Percentiles rank a stretch among this genome's conserved stretches.
Evolutionary conservation across 495 filamentous ascomycete genomes (phyloP).

Genomic region (Pseudotulostoma volvatum): DNA sequence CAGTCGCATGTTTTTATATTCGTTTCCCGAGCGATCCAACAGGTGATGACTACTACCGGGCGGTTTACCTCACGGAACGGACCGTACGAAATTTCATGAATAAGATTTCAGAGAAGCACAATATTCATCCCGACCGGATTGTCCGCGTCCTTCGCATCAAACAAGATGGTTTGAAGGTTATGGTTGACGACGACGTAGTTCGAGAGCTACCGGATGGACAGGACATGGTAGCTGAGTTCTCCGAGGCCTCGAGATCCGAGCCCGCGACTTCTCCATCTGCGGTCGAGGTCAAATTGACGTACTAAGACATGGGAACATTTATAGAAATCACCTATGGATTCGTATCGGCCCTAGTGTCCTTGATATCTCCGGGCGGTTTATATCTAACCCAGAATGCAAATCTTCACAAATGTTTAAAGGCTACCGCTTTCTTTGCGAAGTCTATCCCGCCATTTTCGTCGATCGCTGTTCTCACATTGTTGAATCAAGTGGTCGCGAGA

Average conservation of each 20-base stretch:
- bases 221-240: slow-evolving; percentile 61
- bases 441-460: no score
- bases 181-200: slow-evolving; percentile 83
- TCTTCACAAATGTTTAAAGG: no score
- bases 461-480: no score
- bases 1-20: slow-evolving; percentile 81
- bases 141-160: slow-evolving; percentile 54
- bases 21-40: slow-evolving; percentile 36
- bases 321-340: no score
- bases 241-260: slow-evolving; percentile 16
- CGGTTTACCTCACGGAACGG: slow-evolving; percentile 69
- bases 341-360: neutral
- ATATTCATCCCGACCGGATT: slow-evolving; percentile 55
- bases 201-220: slow-evolving; percentile 78
- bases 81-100: slow-evolving; percentile 53
- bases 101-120: slow-evolving; percentile 58
- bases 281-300: slow-evolving; percentile 26
- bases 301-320: slow-evolving; percentile 14
- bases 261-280: slow-evolving; percentile 7
- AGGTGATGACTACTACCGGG: slow-evolving; percentile 57
- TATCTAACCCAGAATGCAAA: no score
- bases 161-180: slow-evolving; percentile 56
- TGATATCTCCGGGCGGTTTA: no score
- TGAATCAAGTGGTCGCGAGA: no score
- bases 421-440: no score